These are phyloP conservation scores for Eimeria praecox DNA, from an alignment of 169 alveolate species.

Conservation along the genomic window DNA sequence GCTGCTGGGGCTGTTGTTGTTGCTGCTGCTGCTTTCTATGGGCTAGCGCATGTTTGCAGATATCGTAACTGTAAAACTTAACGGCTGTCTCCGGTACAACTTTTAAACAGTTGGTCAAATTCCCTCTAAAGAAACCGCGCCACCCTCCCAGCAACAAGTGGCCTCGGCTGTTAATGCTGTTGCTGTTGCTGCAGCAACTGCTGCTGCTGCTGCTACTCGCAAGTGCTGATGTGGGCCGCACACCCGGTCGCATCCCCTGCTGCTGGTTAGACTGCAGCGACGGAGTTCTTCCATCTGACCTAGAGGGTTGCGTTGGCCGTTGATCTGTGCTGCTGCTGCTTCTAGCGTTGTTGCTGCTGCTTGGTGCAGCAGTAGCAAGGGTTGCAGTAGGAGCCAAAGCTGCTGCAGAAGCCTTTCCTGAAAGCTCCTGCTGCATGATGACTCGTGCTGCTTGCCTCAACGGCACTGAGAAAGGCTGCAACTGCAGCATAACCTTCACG, in stretches of 20 bases:
- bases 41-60: slow-evolving; percentile 75
- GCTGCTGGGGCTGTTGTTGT: slow-evolving; percentile 47
- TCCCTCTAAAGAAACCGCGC: slow-evolving; percentile 85
- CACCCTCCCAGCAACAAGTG: slow-evolving; percentile 75
- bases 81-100: slow-evolving; percentile 84
- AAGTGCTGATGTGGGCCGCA: not conserved
- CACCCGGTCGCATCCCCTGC: not conserved
- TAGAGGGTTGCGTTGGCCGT: slow-evolving; percentile 19
- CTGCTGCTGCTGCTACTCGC: slow-evolving; percentile 18
- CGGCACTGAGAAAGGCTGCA: slow-evolving; percentile 59
- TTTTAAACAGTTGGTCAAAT: slow-evolving; percentile 84
- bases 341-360: slow-evolving; percentile 12
- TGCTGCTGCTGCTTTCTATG: slow-evolving; percentile 54
- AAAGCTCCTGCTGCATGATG: slow-evolving; percentile 69
- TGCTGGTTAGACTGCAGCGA: not conserved
- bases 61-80: slow-evolving; percentile 83
- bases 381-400: not conserved
- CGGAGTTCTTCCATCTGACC: not conserved
- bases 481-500: slow-evolving; percentile 84
- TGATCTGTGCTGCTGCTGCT: slow-evolving; percentile 7
- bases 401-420: slow-evolving; percentile 50
- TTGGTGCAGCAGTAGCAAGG: not conserved
- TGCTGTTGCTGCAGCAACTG: slow-evolving; percentile 23
- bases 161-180: slow-evolving; percentile 47
- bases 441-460: slow-evolving; percentile 55